Evolutionary conservation across 345 rosid genomes (phyloP).

Genomic region (Linum trigynum): DNA sequence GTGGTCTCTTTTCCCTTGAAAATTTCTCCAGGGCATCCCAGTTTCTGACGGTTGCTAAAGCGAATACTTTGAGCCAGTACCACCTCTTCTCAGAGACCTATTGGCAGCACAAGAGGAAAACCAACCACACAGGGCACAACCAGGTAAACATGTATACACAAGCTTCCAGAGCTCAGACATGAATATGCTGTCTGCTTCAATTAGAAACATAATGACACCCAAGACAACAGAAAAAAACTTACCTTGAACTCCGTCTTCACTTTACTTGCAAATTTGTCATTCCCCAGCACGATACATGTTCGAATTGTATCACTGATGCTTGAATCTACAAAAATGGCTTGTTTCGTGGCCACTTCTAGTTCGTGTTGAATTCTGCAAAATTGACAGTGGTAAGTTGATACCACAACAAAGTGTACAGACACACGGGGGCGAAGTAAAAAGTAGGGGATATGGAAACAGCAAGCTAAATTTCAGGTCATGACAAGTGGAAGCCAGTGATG

Average conservation of each 20-base stretch:
- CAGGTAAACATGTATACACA: not conserved
- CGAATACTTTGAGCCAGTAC: conserved; percentile 93
- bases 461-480: not conserved
- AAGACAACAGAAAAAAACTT: conserved; percentile 4
- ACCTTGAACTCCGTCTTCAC: conserved; percentile 75
- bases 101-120: not conserved
- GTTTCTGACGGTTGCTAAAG: conserved; percentile 79
- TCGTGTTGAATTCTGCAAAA: conserved; percentile 80
- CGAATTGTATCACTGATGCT: conserved; percentile 97
- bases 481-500: not conserved
- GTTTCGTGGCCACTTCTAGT: conserved; percentile 83
- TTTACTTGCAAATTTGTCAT: conserved; percentile 62
- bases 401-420: not conserved
- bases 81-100: conserved; percentile 94
- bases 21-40: conserved; percentile 93
- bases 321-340: conserved; percentile 91
- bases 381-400: not conserved
- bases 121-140: not conserved
- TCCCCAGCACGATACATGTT: conserved; percentile 82
- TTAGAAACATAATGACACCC: not conserved
- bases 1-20: conserved; percentile 91
- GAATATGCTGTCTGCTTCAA: not conserved
- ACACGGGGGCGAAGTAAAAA: not conserved
- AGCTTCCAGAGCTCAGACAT: not conserved
- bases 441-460: not conserved